Conservation (phyloP, 2,329 filamentous ascomycete species). For the Diaporthe citriasiana region DNA sequence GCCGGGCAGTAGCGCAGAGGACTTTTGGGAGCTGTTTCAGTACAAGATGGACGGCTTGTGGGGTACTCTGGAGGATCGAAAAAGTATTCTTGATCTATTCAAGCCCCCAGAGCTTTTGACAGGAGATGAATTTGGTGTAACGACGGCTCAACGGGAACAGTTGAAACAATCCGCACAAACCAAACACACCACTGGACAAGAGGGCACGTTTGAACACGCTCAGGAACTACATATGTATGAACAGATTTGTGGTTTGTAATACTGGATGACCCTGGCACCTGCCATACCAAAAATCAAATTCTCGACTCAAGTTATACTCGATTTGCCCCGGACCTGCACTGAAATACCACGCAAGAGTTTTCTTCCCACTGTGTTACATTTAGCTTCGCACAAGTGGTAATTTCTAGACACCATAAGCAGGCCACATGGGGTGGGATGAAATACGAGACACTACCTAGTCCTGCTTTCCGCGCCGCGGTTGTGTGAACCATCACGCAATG, state of each 20-base stretch:
- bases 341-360: neutral
- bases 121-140: neutral
- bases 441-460: no score
- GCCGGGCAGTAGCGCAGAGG: neutral
- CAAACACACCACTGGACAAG: no score
- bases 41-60: neutral
- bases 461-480: neutral
- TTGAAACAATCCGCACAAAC: neutral
- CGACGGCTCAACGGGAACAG: neutral
- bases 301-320: neutral
- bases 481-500: neutral
- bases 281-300: neutral
- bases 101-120: constrained; percentile 11
- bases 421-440: neutral
- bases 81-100: neutral
- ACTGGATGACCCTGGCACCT: neutral
- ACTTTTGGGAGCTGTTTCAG: constrained; percentile 4
- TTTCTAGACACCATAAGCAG: neutral
- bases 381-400: neutral
- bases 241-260: no score
- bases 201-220: no score
- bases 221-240: no score
- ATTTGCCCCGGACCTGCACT: no score
- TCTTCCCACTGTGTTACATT: no score
- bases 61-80: neutral